Evolutionary conservation across 345 rosid genomes (phyloP), one percentile per base, ranked within the genome.

Genomic region (Corchorus capsularis): DNA sequence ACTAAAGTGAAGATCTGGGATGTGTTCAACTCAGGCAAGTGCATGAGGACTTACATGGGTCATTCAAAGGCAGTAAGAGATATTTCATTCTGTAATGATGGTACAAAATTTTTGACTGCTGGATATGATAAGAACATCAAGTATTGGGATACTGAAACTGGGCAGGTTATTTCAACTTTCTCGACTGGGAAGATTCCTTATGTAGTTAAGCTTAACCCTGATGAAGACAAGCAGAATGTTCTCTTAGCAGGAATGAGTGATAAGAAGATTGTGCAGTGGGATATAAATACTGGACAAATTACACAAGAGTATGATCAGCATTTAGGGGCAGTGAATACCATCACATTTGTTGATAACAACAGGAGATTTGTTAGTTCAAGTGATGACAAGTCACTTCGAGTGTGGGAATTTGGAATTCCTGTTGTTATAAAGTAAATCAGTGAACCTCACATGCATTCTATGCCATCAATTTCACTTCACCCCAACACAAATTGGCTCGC

Each of bases 251-350:
- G 98, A 41, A 93, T 96, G 99, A 96, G 98, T 54, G 98, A 93
- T 89, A 96, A 96, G 85, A 96, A 96, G 92, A 96, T 96, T 62
- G 98, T 93, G 69, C 99, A 96, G 82, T 96, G 99, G 99, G 99
- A 96, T 87, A 92, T 96, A 83, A 92, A 91, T n/a, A 69, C 94
- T 0, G 97, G 97, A 74, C 93, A 96, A 86, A 88, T 96, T 34
- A 93, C 98, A 0, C 99, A 92, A 71, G 94, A 90, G 83, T 92
- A 92, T 78, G 97, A 92, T 82, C 97, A 90, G 83, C 97, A 91
- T 69, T 84, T 92, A 80, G 97, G 97, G 34, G 97, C 98, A 0
- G 99, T 96, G 73, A 93, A 96, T 80, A 93, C 98, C 11, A 96
- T 96, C 74, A 93, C 99, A 11, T 96, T 96, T 87, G 98, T 96